Evolutionary conservation across 176 grass and related monocot species (phyloP), one percentile per base, ranked within the genome.

Genomic region (Ensete ventricosum): DNA sequence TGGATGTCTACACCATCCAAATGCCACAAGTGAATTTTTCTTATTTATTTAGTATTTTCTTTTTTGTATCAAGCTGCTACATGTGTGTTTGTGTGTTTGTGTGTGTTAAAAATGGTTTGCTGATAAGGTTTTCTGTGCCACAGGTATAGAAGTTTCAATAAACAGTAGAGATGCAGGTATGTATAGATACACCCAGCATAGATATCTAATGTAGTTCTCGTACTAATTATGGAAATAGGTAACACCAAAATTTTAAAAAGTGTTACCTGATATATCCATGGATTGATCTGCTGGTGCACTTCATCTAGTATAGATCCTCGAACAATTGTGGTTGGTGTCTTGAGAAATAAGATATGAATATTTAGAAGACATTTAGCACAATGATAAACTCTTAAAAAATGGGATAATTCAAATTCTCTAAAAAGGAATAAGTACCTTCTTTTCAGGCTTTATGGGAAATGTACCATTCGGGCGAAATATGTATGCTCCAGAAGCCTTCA

Each of bases 211-310:
- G 16, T 70, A 3, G 17, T 70, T 70, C 48, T 70, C 21, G 43
- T 70, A 70, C 10, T 50, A 9, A 51, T 70, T 70, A 48, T 12
- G 27, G 7, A 23, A 65, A 65, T 26, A 16, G 16, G 16, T 52
- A 21, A 52, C 19, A 9, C 17, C 51, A n/a, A 9, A 69, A n/a
- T 63, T 81, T 0, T 65, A 53, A 50, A 70, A 73, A 14, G 50
- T 51, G 62, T 73, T 78, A 93, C 93, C 93, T 97, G 88, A 87
- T 90, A 90, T 85, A 97, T 97, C 93, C 93, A 97, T 83, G 93
- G 82, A 90, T 90, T 93, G 71, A 97, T 97, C 72, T 87, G 87
- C 75, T 85, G 85, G 73, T 93, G 87, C 64, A 97, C 85, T 88
- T 97, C 93, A 67, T 92, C 93, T 70, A 97, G 69, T 93, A 97